Conservation (phyloP, 2,329 filamentous ascomycete genomes). For the Thielaviopsis populi region DNA sequence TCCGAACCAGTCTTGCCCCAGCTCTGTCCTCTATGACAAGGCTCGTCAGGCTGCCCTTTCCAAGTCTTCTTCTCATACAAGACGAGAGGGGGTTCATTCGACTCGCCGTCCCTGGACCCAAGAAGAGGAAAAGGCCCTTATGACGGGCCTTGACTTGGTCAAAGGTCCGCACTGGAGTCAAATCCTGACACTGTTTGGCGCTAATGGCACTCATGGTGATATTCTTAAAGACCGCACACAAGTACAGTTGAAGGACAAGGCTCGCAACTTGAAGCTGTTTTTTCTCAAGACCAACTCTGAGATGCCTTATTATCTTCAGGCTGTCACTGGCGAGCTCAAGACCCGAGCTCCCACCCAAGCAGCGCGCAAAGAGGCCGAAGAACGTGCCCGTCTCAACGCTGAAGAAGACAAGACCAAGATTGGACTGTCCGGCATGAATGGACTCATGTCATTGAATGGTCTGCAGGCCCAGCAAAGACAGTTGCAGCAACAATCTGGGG, state of each 20-base stretch:
- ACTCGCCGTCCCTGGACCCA: conserved; percentile 71
- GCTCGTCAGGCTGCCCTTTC: conserved; percentile 44
- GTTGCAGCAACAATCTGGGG: conserved; percentile 21
- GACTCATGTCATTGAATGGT: conserved; percentile 17
- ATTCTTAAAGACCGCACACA: conserved; percentile 80
- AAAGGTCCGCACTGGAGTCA: conserved; percentile 90
- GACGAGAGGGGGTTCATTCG: conserved; percentile 42
- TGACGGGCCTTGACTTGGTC: conserved; percentile 75
- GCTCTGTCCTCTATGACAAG: conserved; percentile 41
- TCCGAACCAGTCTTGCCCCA: conserved; percentile 41
- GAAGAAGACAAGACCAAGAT: conserved; percentile 45
- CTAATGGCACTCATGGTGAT: conserved; percentile 63
- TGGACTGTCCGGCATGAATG: conserved; percentile 28
- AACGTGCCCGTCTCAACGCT: conserved; percentile 42
- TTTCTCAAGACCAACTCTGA: conserved; percentile 85
- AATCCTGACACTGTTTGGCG: conserved; percentile 70
- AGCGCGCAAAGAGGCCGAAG: conserved; percentile 52
- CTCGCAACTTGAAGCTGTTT: conserved; percentile 76
- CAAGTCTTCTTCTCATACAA: conserved; percentile 39
- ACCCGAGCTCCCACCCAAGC: conserved; percentile 64
- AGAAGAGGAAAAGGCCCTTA: conserved; percentile 78
- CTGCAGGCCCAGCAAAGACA: conserved; percentile 17
- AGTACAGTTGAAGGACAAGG: conserved; percentile 86
- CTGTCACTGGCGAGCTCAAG: conserved; percentile 79
- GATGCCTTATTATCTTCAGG: conserved; percentile 74